Evolutionary conservation across 768 basidiomycete genomes (phyloP).

Genomic region (Tulasnella sp.): DNA sequence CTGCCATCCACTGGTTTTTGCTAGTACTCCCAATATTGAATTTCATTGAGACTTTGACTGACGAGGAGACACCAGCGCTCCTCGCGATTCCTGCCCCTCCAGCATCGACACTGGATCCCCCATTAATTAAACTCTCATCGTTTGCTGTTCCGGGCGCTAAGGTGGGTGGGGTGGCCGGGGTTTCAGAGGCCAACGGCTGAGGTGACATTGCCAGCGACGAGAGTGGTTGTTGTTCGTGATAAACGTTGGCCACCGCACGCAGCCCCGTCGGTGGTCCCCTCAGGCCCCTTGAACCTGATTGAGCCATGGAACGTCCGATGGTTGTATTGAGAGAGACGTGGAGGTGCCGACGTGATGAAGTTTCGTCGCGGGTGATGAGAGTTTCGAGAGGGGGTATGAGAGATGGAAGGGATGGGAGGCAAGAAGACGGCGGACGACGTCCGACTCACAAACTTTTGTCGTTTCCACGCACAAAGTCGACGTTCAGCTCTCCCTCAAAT

Average conservation of each 20-base stretch:
- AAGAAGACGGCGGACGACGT: constrained; percentile 1
- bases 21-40: constrained; percentile 7
- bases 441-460: constrained; percentile 9
- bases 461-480: constrained; percentile 9
- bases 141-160: constrained; percentile 19
- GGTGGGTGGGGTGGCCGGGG: constrained; percentile 28
- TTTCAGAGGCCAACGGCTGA: constrained; percentile 28
- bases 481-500: background rate
- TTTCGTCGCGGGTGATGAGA: background rate
- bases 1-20: constrained; percentile 11
- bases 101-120: constrained; percentile 21
- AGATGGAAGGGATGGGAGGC: background rate
- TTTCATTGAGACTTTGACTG: constrained; percentile 10
- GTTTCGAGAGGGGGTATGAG: background rate
- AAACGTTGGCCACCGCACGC: background rate
- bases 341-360: background rate
- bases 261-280: constrained; percentile 15
- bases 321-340: background rate
- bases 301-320: background rate
- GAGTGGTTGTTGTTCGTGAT: constrained; percentile 24
- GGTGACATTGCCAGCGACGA: constrained; percentile 31
- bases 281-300: constrained; percentile 9
- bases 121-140: background rate
- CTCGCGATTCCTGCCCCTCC: background rate
- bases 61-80: background rate